Conservation (phyloP, 2,329 filamentous ascomycete species). For the Alternaria brassicicola region DNA sequence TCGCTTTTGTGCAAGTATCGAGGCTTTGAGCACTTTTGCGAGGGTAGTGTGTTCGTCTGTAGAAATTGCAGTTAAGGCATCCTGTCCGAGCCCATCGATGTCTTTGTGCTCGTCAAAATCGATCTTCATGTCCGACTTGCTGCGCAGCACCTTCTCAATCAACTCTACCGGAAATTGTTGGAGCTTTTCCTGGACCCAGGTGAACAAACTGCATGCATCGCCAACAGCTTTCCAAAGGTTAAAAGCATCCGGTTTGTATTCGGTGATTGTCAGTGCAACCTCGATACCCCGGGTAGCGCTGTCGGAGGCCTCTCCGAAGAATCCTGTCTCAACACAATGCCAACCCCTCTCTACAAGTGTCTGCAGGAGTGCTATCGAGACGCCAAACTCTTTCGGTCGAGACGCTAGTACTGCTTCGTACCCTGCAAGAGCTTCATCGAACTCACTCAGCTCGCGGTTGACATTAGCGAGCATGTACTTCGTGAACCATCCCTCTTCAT, state of each 20-base stretch:
- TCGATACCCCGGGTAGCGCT: conserved; percentile 72
- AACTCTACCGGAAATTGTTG: conserved; percentile 65
- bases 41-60: conserved; percentile 43
- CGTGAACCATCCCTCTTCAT: conserved; percentile 88
- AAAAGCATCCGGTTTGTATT: conserved; percentile 72
- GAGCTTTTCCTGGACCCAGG: conserved; percentile 73
- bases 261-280: conserved; percentile 67
- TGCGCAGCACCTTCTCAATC: conserved; percentile 65
- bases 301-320: conserved; percentile 82
- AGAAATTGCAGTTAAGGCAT: conserved; percentile 37
- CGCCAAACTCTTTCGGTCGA: conserved; percentile 79
- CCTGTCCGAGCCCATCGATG: conserved; percentile 67
- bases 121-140: conserved; percentile 55
- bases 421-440: conserved; percentile 77
- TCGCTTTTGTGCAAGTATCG: conserved; percentile 85
- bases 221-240: conserved; percentile 95
- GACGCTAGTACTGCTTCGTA: conserved; percentile 75
- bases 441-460: conserved; percentile 88
- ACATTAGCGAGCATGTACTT: conserved; percentile 97
- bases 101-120: conserved; percentile 67
- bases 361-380: conserved; percentile 85
- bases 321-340: conserved; percentile 76
- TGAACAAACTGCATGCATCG: conserved; percentile 86
- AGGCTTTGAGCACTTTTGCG: conserved; percentile 68
- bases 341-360: conserved; percentile 83